phyloP scores from a whole-genome alignment of 495 filamentous ascomycete genomes.

The Cercophora scortea region DNA sequence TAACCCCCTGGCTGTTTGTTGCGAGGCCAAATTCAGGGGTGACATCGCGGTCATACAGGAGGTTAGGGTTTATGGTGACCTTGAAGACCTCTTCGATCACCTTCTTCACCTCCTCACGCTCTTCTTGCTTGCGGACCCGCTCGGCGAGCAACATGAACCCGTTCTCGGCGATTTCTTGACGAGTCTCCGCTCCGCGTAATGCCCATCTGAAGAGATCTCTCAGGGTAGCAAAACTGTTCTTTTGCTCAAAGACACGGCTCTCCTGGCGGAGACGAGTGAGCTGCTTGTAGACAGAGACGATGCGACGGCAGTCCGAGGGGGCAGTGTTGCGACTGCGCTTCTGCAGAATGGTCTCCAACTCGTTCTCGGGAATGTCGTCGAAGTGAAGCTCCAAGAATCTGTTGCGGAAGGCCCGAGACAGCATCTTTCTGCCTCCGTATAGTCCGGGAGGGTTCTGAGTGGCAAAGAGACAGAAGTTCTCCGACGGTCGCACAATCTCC shows the following conservation, averaged over 20 bases:
- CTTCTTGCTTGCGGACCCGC: constrained; percentile 83
- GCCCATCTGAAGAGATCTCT: constrained; percentile 98
- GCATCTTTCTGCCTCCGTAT: constrained; percentile 87
- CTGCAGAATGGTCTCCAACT: constrained; percentile 87
- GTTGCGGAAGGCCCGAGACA: constrained; percentile 93
- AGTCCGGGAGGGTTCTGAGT: constrained; percentile 96
- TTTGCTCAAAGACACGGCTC: constrained; percentile 88
- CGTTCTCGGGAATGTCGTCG: constrained; percentile 93
- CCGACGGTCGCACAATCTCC: constrained; percentile 80
- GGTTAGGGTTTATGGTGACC: constrained; percentile 64
- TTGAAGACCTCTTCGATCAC: constrained; percentile 93
- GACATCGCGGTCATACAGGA: constrained; percentile 55
- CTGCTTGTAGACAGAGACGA: constrained; percentile 91
- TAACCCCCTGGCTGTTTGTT: constrained; percentile 52
- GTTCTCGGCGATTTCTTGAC: constrained; percentile 82
- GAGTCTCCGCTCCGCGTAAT: constrained; percentile 71
- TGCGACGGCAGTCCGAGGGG: constrained; percentile 80
- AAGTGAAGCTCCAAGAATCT: constrained; percentile 96
- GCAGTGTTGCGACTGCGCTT: constrained; percentile 78
- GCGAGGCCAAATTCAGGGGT: constrained; percentile 50
- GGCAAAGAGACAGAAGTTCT: constrained; percentile 97
- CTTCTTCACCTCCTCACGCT: constrained; percentile 72
- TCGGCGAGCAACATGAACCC: constrained; percentile 95
- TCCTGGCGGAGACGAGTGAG: constrained; percentile 83
- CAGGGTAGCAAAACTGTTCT: constrained; percentile 93